phyloP scores from a whole-genome alignment of 2,329 filamentous ascomycete species.

The Lachnellula suecica region DNA sequence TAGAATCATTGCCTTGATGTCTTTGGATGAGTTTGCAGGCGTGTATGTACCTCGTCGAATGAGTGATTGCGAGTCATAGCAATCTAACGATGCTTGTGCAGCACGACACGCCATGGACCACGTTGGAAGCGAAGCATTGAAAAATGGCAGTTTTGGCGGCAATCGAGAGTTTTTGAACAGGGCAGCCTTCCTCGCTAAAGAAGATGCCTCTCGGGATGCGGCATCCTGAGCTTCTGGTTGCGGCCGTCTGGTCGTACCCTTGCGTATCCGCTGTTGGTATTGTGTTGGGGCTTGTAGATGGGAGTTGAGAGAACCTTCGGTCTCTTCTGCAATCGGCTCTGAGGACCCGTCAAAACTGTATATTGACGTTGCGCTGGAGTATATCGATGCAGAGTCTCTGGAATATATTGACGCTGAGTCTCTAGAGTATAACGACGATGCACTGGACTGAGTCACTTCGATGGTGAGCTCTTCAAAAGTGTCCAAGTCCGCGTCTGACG shows the following conservation, averaged over 20 bases:
- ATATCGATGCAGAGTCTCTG: conserved; percentile 5
- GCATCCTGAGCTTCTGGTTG: not conserved
- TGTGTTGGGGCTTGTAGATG: no score
- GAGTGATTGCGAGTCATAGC: conserved; percentile 2
- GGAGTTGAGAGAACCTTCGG: not conserved
- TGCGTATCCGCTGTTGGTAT: no score
- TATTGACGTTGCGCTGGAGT: conserved; percentile 4
- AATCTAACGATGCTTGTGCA: conserved; percentile 2
- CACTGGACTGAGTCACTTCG: conserved; percentile 4
- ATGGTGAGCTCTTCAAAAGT: conserved; percentile 3
- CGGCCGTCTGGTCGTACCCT: no score
- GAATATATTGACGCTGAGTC: conserved; percentile 7
- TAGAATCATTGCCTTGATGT: conserved; percentile 6
- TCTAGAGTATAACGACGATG: conserved; percentile 5
- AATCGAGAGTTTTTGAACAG: conserved; percentile 6
- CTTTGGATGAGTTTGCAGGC: conserved; percentile 4
- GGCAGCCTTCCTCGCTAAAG: conserved; percentile 4
- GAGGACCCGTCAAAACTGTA: conserved; percentile 1
- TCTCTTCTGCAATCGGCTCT: not conserved
- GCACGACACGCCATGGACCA: conserved; percentile 5
- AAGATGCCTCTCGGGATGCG: not conserved
- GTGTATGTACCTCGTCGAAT: conserved; percentile 5
- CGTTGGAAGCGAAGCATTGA: conserved; percentile 2
- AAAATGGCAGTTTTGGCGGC: not conserved
- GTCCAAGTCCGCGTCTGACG: not conserved